Base-by-base conservation (phyloP, 257 asterid genomes). In the Nicotiana otophora region DNA sequence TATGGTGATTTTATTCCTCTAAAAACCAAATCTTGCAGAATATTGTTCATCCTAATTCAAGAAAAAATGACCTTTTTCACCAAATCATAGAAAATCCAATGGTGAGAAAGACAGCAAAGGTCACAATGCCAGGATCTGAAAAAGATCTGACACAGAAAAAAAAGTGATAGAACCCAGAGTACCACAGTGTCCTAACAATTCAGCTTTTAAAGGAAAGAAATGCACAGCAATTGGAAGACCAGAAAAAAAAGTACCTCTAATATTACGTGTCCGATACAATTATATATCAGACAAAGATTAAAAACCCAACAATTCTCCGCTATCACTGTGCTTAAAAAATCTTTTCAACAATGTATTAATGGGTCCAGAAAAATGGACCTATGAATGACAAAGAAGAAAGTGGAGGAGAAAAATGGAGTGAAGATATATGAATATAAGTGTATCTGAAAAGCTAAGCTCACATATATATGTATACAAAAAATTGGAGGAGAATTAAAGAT, bases 41-140 rank as follows among this genome's bases (percentile, higher is more conserved):
- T 78, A 28, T 65, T 15, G 28, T 30, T 19, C 36, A 82, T 23
- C 26, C 60, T 72, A 26, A 58, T 63, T 62, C 11, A 28, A 53
- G 69, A 28, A 83, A n/a, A 20, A 65, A 42, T n/a, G 58, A 77
- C 76, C 82, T 42, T 30, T 80, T 34, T 54, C 39, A 81, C 62
- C 76, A 33, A 39, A 82, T 14, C 28, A 12, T 65, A 72, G 36
- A 74, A 4, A 74, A 31, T 68, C 83, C 79, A 55, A 17, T 78
- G 42, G 60, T 67, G 69, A 63, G 61, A 86, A 77, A 8, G 34
- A 67, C n/a, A 58, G 1, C 9, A 53, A 53, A 61, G 48, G 53
- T 42, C 77, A 62, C 57, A 84, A 78, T 58, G 86, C n/a, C 79
- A 86, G 57, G 85, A 82, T 82, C 81, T 61, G 36, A 31, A 84